phyloP scores from a whole-genome alignment of 805 yeast species.

The Candida broadrunensis region DNA sequence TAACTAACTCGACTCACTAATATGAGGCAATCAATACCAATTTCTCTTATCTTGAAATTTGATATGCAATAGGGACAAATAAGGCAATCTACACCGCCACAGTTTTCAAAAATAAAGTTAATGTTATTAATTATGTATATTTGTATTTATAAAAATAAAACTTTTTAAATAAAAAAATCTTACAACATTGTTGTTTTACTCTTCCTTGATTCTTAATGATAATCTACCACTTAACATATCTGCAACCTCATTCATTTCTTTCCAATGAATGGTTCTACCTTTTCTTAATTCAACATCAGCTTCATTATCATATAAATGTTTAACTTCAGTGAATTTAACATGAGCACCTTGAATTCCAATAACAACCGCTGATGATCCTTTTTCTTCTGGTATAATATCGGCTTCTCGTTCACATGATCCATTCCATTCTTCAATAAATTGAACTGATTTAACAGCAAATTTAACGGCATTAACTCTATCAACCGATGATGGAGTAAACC shows the following conservation, averaged over 20 bases:
- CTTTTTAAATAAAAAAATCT: too few relatives aligned
- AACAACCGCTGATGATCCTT: slow-evolving; percentile 44
- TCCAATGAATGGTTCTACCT: slow-evolving; percentile 71
- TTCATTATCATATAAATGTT: slow-evolving; percentile 54
- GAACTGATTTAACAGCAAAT: slow-evolving; percentile 66
- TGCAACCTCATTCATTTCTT: slow-evolving; percentile 51
- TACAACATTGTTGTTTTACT: too few relatives aligned
- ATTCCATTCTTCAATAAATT: slow-evolving; percentile 55
- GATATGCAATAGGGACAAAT: too few relatives aligned
- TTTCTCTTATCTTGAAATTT: too few relatives aligned
- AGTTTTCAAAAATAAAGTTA: too few relatives aligned
- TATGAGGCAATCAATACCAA: too few relatives aligned
- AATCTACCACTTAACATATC: slow-evolving; percentile 74
- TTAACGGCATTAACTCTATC: slow-evolving; percentile 76
- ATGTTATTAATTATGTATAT: too few relatives aligned
- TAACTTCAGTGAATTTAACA: slow-evolving; percentile 55
- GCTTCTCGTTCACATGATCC: slow-evolving; percentile 1
- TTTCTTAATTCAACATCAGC: slow-evolving; percentile 63
- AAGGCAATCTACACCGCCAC: too few relatives aligned
- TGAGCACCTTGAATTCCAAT: slow-evolving; percentile 70
- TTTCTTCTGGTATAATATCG: neutral
- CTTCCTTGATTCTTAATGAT: slow-evolving; percentile 24
- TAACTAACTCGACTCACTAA: too few relatives aligned
- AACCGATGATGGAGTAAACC: slow-evolving; percentile 72
- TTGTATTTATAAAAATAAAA: too few relatives aligned